These are phyloP conservation scores for Amanita exitialis DNA, from an alignment of 768 basidiomycete species.

Conservation along the genomic window DNA sequence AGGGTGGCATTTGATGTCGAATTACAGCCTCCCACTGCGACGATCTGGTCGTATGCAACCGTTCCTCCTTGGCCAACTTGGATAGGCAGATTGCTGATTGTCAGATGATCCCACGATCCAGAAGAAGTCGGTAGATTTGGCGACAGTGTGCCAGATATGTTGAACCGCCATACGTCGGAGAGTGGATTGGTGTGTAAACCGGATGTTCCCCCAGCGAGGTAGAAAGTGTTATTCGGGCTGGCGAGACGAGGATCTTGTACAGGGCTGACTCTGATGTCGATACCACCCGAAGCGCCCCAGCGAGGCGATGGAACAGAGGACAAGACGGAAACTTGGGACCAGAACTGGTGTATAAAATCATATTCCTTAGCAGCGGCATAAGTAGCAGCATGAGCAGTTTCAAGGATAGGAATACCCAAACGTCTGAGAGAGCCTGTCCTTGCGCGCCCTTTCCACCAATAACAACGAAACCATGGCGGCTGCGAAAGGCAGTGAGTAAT, in stretches of 20 bases:
- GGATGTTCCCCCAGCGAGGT: constrained; percentile 62
- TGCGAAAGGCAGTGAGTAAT: constrained; percentile 19
- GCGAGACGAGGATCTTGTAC: constrained; percentile 32
- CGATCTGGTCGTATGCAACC: constrained; percentile 40
- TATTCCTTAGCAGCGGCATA: constrained; percentile 44
- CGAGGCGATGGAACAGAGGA: constrained; percentile 48
- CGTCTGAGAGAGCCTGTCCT: constrained; percentile 48
- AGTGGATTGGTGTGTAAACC: constrained; percentile 33
- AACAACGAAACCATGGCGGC: constrained; percentile 66
- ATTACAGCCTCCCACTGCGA: constrained; percentile 56
- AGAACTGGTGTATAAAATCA: constrained; percentile 69
- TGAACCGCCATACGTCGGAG: constrained; percentile 63
- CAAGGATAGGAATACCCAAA: constrained; percentile 47
- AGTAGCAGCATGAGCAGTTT: background rate
- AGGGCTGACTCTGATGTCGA: constrained; percentile 41
- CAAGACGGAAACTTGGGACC: constrained; percentile 49
- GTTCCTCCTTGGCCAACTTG: constrained; percentile 46
- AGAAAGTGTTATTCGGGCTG: constrained; percentile 64
- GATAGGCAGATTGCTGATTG: constrained; percentile 27
- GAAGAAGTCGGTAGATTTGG: constrained; percentile 48
- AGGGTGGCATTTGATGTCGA: constrained; percentile 23
- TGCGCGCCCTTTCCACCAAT: constrained; percentile 59
- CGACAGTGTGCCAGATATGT: constrained; percentile 61
- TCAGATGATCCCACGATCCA: constrained; percentile 52
- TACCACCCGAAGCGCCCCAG: constrained; percentile 69